Conservation (phyloP, 352 stramenopile species). For the Hyaloperonospora brassicae region DNA sequence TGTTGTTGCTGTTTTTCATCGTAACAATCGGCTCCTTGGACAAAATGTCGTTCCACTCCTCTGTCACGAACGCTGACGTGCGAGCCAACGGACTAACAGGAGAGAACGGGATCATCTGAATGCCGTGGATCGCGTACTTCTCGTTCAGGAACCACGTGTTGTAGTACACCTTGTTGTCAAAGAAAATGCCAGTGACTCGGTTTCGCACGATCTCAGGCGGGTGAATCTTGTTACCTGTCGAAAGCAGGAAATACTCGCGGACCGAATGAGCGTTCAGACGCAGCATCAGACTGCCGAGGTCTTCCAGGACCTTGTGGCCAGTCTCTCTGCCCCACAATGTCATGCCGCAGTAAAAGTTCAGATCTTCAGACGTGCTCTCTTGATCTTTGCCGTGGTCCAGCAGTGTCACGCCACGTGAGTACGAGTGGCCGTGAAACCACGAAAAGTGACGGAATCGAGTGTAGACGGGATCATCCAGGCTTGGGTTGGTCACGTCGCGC, state of each 20-base stretch:
- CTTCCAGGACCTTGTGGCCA: conserved; percentile 46
- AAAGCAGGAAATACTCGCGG: conserved; percentile 66
- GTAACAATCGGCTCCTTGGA: conserved; percentile 53
- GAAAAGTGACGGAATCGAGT: conserved; percentile 67
- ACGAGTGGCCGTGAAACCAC: conserved; percentile 71
- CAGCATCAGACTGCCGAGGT: conserved; percentile 69
- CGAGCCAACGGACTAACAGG: conserved; percentile 63
- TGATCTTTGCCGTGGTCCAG: conserved; percentile 64
- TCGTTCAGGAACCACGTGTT: conserved; percentile 64
- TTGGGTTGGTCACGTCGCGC: conserved; percentile 66
- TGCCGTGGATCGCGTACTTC: conserved; percentile 66
- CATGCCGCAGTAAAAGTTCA: conserved; percentile 80
- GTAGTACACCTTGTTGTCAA: conserved; percentile 71
- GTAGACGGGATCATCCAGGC: conserved; percentile 40
- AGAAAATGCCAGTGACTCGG: conserved; percentile 69
- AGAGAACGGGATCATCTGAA: conserved; percentile 74
- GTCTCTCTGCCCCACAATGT: conserved; percentile 60
- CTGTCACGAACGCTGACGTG: conserved; percentile 45
- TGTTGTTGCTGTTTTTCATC: conserved; percentile 26
- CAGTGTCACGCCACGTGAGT: conserved; percentile 55
- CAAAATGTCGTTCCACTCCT: conserved; percentile 73
- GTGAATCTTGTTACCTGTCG: conserved; percentile 49
- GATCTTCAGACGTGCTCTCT: conserved; percentile 67
- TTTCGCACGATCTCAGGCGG: conserved; percentile 56
- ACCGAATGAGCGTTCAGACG: conserved; percentile 53